Base-by-base conservation (phyloP, 2,329 filamentous ascomycete genomes). In the Periglandula ipomoeae region DNA sequence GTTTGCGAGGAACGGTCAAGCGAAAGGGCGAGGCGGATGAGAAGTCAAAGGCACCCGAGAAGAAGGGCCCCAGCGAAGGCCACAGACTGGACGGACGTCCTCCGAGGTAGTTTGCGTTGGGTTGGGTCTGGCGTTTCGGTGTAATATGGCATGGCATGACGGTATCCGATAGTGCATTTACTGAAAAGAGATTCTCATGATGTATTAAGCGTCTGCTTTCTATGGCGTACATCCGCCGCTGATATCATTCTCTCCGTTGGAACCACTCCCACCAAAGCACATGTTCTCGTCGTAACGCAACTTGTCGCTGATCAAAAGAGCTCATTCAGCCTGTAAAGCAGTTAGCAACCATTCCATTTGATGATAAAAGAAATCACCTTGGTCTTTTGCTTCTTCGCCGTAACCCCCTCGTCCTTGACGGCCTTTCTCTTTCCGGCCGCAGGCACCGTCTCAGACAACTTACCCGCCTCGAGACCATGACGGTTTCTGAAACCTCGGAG, bases 1-100 rank as follows among this genome's bases (percentile, higher is more conserved):
- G 86, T 5, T 69, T 96, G 34, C 74, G 81, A 38, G 75, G 80
- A 15, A 77, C 75, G 1, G 73, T 77, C 27, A 94, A 90, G 75
- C 84, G 85, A 65, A 90, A 89, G 70, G 72, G 69, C 3, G 75
- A 76, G 3, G 61, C 58, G 6, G 72, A 75, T 10, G 71, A 71
- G 13, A 73, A 75, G 60, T 61, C 64, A 8, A 73, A 74, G 53
- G 63, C 64, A 0, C 65, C 67, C 0, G 73, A 73, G 53, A 76
- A 74, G 64, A 75, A 75, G 56, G 63, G 60, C 0, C 52, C 70
- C 1, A 58, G 59, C 13, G 71, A 73, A 37, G 73, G 72, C 3
- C 65, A 66, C 27, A 64, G 71, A 42, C 59, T 74, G 9, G 73
- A 75, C 53, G 70, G 72, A 5, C 68, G 69, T 26, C 63, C 54